Percentiles rank a stretch among this genome's conserved stretches.
Conservation (phyloP, 139 green algal species). For the Protoeuglena noctilucae region DNA sequence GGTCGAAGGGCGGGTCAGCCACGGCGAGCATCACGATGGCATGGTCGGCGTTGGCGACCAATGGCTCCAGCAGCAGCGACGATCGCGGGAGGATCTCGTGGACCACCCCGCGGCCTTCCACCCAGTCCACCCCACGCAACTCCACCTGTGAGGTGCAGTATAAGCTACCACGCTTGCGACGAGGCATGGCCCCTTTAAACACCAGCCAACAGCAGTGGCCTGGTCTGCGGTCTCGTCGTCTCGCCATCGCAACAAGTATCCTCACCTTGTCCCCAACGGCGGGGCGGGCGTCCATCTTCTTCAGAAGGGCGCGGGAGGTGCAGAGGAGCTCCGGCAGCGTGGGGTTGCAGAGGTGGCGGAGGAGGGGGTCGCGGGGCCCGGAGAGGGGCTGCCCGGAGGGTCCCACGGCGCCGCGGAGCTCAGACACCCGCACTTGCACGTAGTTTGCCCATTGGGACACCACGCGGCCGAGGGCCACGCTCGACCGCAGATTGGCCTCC, state of each 20-base stretch:
- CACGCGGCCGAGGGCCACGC: background rate
- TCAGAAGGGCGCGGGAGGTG: slow-evolving; percentile 59
- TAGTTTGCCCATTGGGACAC: background rate
- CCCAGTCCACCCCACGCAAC: slow-evolving; percentile 83
- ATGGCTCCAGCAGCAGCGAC: slow-evolving; percentile 53
- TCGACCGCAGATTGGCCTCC: background rate
- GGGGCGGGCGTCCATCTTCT: slow-evolving; percentile 74
- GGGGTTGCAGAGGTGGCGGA: background rate
- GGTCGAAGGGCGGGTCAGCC: slow-evolving; percentile 33
- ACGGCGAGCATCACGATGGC: slow-evolving; percentile 77
- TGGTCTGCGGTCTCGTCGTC: too few species aligned
- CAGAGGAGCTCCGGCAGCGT: slow-evolving; percentile 58
- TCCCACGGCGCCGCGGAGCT: too few species aligned
- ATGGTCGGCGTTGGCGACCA: slow-evolving; percentile 84
- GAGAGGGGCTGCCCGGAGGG: background rate
- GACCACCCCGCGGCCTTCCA: slow-evolving; percentile 42
- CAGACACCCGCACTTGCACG: background rate
- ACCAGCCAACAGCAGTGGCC: too few species aligned
- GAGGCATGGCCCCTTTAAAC: too few species aligned
- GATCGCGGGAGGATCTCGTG: slow-evolving; percentile 43
- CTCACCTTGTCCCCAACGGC: slow-evolving; percentile 79
- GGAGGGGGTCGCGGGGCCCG: too few species aligned
- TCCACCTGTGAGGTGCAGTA: too few species aligned
- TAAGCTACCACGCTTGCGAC: too few species aligned
- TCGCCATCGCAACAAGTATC: too few species aligned